phyloP scores from a whole-genome alignment of 257 asterid genomes.

The Cordia subcordata region DNA sequence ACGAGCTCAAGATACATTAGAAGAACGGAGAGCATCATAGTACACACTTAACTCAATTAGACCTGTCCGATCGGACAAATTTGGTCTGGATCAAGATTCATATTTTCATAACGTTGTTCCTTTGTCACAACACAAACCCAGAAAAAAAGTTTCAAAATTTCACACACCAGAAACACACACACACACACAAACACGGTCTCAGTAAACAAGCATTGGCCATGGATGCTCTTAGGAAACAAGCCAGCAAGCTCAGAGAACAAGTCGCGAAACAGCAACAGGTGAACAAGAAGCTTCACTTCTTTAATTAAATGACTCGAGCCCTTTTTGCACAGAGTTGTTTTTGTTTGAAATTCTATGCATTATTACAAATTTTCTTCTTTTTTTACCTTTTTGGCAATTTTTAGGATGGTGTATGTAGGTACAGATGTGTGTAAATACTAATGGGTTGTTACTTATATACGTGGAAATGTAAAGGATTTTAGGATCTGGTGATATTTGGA shows the following conservation, averaged over 20 bases:
- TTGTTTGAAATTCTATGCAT: too few species aligned
- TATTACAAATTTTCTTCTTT: too few species aligned
- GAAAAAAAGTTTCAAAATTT: not conserved
- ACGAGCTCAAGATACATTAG: too few species aligned
- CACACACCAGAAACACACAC: not conserved
- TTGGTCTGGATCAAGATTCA: not conserved
- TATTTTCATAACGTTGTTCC: not conserved
- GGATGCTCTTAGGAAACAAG: constrained; percentile 97
- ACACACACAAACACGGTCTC: not conserved
- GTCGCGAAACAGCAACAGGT: constrained; percentile 99
- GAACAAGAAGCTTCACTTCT: not conserved
- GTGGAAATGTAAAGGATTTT: too few species aligned
- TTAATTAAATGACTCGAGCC: not conserved
- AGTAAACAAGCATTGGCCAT: constrained; percentile 12
- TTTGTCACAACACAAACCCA: not conserved
- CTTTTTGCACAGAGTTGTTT: not conserved
- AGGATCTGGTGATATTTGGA: too few species aligned
- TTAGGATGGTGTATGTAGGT: too few species aligned
- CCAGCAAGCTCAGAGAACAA: constrained; percentile 81
- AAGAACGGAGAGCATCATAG: too few species aligned
- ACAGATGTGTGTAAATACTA: too few species aligned
- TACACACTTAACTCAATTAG: not conserved
- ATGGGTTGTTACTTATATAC: too few species aligned
- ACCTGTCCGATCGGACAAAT: not conserved
- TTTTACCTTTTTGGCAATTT: too few species aligned